Conservation (phyloP, 1,284 basidiomycete species). For the Xerocomus nothofagi region DNA sequence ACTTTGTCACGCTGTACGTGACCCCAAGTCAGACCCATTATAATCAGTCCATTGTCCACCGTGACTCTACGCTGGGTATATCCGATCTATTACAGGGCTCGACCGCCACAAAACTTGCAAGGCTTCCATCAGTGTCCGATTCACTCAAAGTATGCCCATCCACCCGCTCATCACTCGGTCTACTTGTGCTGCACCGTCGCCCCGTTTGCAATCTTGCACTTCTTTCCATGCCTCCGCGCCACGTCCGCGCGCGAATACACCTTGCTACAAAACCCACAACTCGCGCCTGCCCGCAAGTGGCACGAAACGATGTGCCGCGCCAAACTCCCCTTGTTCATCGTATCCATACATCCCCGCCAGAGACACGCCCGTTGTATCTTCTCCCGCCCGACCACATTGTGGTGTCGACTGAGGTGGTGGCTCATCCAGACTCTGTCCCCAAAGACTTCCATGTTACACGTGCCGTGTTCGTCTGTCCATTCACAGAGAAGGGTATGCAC, state of each 20-base stretch:
- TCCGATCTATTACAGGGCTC: background rate
- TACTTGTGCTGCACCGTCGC: slow-evolving; percentile 1
- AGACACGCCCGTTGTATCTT: slow-evolving; percentile 16
- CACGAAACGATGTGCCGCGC: slow-evolving; percentile 29
- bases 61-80: background rate
- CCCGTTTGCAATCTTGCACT: slow-evolving; percentile 28
- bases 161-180: background rate
- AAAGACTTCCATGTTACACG: slow-evolving; percentile 24
- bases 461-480: slow-evolving; percentile 26
- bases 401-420: slow-evolving; percentile 21
- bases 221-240: slow-evolving; percentile 28
- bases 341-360: slow-evolving; percentile 25
- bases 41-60: background rate
- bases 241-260: slow-evolving; percentile 32
- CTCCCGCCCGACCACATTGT: slow-evolving; percentile 25
- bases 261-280: slow-evolving; percentile 28
- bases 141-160: background rate
- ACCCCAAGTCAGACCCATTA: background rate
- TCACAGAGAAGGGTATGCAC: slow-evolving; percentile 18
- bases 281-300: slow-evolving; percentile 23
- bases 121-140: background rate
- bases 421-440: slow-evolving; percentile 27
- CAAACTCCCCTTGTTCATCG: slow-evolving; percentile 33
- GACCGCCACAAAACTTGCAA: slow-evolving; percentile 4
- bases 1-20: background rate